Conservation (phyloP, 73 alveolate genomes). For the Tetrahymena elliotti region DNA sequence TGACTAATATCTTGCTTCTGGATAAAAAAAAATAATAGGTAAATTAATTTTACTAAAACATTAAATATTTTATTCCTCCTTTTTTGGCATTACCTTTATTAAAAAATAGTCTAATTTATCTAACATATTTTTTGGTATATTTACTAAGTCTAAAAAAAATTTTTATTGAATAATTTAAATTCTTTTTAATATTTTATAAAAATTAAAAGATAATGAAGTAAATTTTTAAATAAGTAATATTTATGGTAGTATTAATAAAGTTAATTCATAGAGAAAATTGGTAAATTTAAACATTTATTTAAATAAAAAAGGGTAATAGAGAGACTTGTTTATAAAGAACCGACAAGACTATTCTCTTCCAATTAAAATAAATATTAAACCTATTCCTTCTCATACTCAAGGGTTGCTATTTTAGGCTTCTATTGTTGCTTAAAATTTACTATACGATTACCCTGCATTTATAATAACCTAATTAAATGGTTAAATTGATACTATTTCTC, state of each 20-base stretch:
- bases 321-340: not conserved
- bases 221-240: too few relatives aligned
- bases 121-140: not conserved
- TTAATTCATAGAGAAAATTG: too few relatives aligned
- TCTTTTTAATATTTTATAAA: too few relatives aligned
- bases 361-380: too few relatives aligned
- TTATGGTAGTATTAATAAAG: too few relatives aligned
- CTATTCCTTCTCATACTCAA: not conserved
- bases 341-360: not conserved
- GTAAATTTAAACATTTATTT: not conserved
- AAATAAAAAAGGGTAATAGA: not conserved
- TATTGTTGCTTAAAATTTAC: not conserved
- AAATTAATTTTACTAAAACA: too few relatives aligned
- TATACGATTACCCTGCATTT: not conserved
- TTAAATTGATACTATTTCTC: not conserved
- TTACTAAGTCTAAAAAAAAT: too few relatives aligned
- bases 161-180: too few relatives aligned
- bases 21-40: not conserved
- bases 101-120: too few relatives aligned
- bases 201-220: too few relatives aligned
- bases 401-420: not conserved
- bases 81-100: too few relatives aligned
- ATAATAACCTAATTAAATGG: not conserved
- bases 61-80: too few relatives aligned
- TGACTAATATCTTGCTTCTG: not conserved